phyloP scores from a whole-genome alignment of 78 protist species.

The Dictyostelium discoideum region dicty_2.7 NC_007088.5:2852501-2853000 shows the following conservation, averaged over 20 bases:
- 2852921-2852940: constrained; percentile 14
- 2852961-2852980: neutral
- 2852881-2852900: neutral
- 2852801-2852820: neutral
- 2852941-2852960: no score
- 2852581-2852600: neutral
- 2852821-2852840: neutral
- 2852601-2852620: neutral
- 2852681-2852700: neutral
- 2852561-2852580: neutral
- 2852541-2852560: neutral
- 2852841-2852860: neutral
- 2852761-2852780: neutral
- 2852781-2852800: neutral
- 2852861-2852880: neutral
- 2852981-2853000: neutral
- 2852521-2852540: neutral
- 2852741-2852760: neutral
- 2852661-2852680: neutral
- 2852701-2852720: neutral
- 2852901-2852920: neutral
- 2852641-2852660: neutral
- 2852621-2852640: neutral
- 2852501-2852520: neutral
- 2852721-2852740: neutral